Base-by-base conservation (phyloP, 495 filamentous ascomycete genomes). In the Articulospora tetracladia region DNA sequence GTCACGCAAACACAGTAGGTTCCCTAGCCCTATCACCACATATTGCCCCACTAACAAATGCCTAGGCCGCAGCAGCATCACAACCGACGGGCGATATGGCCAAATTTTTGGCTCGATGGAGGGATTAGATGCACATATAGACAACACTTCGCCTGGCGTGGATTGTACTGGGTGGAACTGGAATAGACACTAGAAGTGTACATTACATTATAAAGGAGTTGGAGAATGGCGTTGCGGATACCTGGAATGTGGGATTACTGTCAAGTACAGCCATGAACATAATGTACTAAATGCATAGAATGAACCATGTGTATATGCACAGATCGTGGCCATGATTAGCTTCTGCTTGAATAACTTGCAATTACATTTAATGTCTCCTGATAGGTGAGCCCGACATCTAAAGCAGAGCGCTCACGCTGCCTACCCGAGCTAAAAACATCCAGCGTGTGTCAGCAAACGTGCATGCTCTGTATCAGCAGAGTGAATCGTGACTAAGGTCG, bases 1-100 rank as follows among this genome's bases (percentile, higher is more conserved):
- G 77, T 66, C 78, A 78, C 61, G 80, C 86, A 69, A 91, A 90
- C 70, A 80, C 85, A 41, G 87, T 90, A 79, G 63, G 83, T 77
- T 11, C 12, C 7, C 26, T 70, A 57, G 1, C 26, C 34, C 10
- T 50, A 79, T 75, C 76, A 49, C 61, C 78, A 12, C 68, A 8
- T 3, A 44, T 7, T 82, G n/a, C 13, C n/a, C 12, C 24, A 27
- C 28, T 55, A 55, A 23, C 32, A 34, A 74, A 57, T 58, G n/a
- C 8, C 47, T 30, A 59, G 67, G 69, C 65, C 52, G 58, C 65
- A 4, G 53, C 63, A 20, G 62, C 60, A 25, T 58, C 63, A 25
- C 58, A 64, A 55, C 82, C 83, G 6, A 68, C 61, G 6, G 74
- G 80, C 58, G 81, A 84, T 57, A 85, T 85, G 84, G 69, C 74